Percentiles rank a stretch among this genome's conserved stretches.
Conservation (phyloP, 495 filamentous ascomycete genomes). For the Talaromyces thailandensis region DNA sequence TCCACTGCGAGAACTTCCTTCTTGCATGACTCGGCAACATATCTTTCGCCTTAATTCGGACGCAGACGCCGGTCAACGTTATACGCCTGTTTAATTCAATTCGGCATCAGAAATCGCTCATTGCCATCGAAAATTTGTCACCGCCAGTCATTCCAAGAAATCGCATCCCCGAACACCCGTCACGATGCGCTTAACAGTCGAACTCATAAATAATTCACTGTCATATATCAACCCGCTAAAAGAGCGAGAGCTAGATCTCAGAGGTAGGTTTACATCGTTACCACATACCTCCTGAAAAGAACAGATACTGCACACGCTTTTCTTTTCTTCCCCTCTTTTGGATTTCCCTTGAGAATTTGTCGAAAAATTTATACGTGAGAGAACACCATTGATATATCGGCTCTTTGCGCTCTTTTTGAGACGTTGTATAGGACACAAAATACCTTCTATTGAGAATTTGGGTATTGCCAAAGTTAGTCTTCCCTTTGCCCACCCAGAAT, state of each 20-base stretch:
- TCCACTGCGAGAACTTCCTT: background rate
- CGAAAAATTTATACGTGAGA: conserved; percentile 33
- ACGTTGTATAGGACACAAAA: conserved; percentile 81
- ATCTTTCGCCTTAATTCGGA: background rate
- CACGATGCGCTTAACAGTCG: conserved; percentile 86
- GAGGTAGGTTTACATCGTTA: conserved; percentile 69
- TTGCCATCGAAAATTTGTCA: background rate
- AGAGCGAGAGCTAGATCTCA: conserved; percentile 96
- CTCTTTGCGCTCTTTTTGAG: conserved; percentile 38
- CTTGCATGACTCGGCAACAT: background rate
- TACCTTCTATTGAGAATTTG: conserved; percentile 95
- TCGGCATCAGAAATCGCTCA: background rate
- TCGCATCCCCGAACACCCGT: conserved; percentile 8
- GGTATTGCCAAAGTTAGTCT: conserved; percentile 80
- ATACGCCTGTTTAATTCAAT: background rate
- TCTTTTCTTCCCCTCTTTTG: conserved; percentile 26
- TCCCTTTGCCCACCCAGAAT: background rate
- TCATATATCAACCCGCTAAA: conserved; percentile 97
- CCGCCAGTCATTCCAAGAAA: background rate
- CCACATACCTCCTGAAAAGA: conserved; percentile 63
- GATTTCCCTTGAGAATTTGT: conserved; percentile 16
- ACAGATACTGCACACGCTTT: conserved; percentile 93
- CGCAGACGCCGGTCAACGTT: background rate
- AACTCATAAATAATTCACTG: conserved; percentile 82
- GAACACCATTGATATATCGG: conserved; percentile 72